These are phyloP conservation scores for Melaleuca alternifolia DNA, from an alignment of 345 rosid species.

Conservation along the genomic window DNA sequence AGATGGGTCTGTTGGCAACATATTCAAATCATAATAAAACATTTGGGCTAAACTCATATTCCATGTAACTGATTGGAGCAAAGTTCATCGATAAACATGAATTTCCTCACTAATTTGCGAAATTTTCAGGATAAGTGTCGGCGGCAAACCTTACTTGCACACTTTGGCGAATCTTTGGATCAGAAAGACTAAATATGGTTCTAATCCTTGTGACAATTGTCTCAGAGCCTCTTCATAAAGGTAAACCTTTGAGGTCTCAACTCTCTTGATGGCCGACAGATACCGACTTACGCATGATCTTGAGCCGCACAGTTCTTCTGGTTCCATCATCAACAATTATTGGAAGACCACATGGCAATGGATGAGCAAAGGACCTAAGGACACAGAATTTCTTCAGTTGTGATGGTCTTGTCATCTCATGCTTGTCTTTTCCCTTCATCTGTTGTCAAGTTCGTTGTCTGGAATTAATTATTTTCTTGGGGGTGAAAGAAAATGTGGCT, in stretches of 20 bases:
- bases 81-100: background rate
- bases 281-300: background rate
- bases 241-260: background rate
- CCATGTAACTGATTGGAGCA: background rate
- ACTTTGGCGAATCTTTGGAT: constrained; percentile 77
- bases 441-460: background rate
- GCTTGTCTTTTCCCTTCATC: background rate
- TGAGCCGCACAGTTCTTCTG: background rate
- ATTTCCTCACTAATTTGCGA: background rate
- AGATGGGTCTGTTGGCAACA: background rate
- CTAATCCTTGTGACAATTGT: constrained; percentile 76
- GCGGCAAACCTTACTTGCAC: constrained; percentile 61
- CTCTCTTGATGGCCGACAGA: background rate
- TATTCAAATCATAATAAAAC: background rate
- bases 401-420: background rate
- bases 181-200: constrained; percentile 40
- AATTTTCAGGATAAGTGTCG: constrained; percentile 53
- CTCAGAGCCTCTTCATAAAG: constrained; percentile 28
- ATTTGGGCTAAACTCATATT: background rate
- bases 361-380: background rate
- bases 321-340: background rate
- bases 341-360: background rate
- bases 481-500: background rate
- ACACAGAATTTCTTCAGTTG: background rate
- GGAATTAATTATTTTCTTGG: background rate